A percentile compares a stretch with the other conserved stretches of the same genome.
phyloP scores from a whole-genome alignment of 352 stramenopile species.

The Pythium pectinolyticum region DNA sequence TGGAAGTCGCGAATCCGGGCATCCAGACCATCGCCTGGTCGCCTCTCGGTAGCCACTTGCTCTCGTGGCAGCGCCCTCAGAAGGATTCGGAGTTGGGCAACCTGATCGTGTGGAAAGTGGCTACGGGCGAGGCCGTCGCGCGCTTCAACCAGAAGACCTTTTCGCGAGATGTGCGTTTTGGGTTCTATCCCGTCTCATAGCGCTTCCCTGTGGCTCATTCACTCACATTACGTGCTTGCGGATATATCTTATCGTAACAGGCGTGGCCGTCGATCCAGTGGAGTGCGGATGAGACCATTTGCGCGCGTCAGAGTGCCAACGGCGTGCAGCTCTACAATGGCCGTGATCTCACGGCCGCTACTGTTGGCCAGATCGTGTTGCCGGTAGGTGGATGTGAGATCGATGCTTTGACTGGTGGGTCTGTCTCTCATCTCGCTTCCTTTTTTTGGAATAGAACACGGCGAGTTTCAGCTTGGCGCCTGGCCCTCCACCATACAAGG shows the following conservation, averaged over 20 bases:
- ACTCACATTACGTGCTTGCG: too few relatives aligned
- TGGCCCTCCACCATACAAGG: conserved; percentile 73
- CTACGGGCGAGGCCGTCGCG: conserved; percentile 53
- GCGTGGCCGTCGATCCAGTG: conserved; percentile 91
- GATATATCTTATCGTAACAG: too few relatives aligned
- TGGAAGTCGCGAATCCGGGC: conserved; percentile 67
- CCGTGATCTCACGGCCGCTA: conserved; percentile 48
- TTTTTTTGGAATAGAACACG: conserved; percentile 46
- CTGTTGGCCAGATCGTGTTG: conserved; percentile 71
- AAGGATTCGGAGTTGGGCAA: conserved; percentile 76
- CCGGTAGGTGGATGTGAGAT: conserved; percentile 40
- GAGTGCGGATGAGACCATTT: conserved; percentile 88
- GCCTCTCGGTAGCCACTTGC: conserved; percentile 74
- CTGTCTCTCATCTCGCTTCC: conserved; percentile 8
- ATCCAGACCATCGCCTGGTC: conserved; percentile 83
- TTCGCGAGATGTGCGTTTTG: conserved; percentile 61
- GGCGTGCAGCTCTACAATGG: conserved; percentile 81
- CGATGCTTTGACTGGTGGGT: conserved; percentile 6
- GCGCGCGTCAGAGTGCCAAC: conserved; percentile 71
- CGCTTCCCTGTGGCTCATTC: too few relatives aligned
- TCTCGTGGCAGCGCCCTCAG: conserved; percentile 87
- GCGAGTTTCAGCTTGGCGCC: conserved; percentile 85
- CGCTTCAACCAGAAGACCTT: conserved; percentile 89
- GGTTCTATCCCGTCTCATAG: too few relatives aligned
- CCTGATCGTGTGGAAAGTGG: conserved; percentile 79